Evolutionary conservation across 345 rosid genomes (phyloP).

Genomic region (Erysimum cheiranthoides): DNA sequence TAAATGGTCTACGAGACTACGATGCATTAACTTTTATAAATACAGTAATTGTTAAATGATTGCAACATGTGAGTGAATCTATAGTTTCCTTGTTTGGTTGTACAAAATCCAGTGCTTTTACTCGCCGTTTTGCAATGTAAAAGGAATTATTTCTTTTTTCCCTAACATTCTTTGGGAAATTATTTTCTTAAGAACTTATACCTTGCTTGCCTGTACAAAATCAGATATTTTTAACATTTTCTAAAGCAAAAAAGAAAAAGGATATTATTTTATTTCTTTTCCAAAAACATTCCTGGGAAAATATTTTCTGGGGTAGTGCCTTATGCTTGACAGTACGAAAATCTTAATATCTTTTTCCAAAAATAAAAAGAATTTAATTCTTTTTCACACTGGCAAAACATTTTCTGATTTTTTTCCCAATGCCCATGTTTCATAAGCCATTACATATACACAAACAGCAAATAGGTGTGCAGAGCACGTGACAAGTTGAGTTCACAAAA

Average conservation of each 20-base stretch:
- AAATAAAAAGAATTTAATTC: not conserved
- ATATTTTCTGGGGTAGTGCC: not conserved
- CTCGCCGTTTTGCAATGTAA: slow-evolving; percentile 20
- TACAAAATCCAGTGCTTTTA: slow-evolving; percentile 7
- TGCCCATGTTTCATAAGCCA: slow-evolving; percentile 6
- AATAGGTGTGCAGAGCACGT: slow-evolving; percentile 44
- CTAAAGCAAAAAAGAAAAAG: slow-evolving; percentile 6
- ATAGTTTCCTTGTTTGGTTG: slow-evolving; percentile 40
- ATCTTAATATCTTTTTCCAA: not conserved
- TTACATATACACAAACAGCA: slow-evolving; percentile 23
- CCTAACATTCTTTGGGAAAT: not conserved
- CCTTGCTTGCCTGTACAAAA: slow-evolving; percentile 37
- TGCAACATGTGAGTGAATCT: slow-evolving; percentile 30
- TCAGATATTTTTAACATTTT: slow-evolving; percentile 20
- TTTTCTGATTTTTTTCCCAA: slow-evolving; percentile 26
- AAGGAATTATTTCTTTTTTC: slow-evolving; percentile 20
- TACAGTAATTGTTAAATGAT: slow-evolving; percentile 20
- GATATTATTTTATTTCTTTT: not conserved
- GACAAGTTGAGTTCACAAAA: slow-evolving; percentile 37
- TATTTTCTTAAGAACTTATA: slow-evolving; percentile 9
- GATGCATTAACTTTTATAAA: not conserved
- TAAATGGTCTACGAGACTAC: not conserved
- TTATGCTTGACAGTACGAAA: slow-evolving; percentile 40
- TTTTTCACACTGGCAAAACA: slow-evolving; percentile 30
- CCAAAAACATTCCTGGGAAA: slow-evolving; percentile 31